Evolutionary conservation across 2,329 filamentous ascomycete genomes (phyloP).

Genomic region (Verticillium klebahnii): DNA sequence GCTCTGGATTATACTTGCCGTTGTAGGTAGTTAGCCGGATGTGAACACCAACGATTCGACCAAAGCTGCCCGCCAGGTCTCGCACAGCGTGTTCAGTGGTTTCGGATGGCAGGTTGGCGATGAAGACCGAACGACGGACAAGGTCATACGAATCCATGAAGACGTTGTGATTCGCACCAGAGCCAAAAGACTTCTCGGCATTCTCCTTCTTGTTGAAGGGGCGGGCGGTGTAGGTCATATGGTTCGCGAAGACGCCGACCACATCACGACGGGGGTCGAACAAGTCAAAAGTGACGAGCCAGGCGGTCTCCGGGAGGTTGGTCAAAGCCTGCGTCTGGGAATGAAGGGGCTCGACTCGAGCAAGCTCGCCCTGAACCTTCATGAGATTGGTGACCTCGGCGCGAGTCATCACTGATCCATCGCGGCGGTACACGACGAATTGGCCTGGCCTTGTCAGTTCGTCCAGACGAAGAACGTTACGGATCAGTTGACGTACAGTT

Average conservation of each 20-base stretch:
- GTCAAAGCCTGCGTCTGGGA: slow-evolving; percentile 25
- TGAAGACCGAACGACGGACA: slow-evolving; percentile 42
- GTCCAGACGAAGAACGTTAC: neutral
- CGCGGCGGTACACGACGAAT: slow-evolving; percentile 40
- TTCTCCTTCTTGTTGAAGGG: slow-evolving; percentile 25
- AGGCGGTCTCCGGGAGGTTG: slow-evolving; percentile 26
- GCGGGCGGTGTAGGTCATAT: slow-evolving; percentile 23
- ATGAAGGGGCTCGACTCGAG: slow-evolving; percentile 30
- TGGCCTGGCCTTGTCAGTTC: slow-evolving; percentile 29
- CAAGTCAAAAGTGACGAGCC: slow-evolving; percentile 44
- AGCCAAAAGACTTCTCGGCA: slow-evolving; percentile 15
- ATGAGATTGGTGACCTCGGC: slow-evolving; percentile 41
- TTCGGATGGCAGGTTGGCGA: slow-evolving; percentile 38
- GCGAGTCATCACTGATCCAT: slow-evolving; percentile 30
- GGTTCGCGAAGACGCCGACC: slow-evolving; percentile 31
- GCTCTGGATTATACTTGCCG: neutral
- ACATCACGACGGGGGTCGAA: slow-evolving; percentile 49
- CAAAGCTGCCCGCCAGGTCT: slow-evolving; percentile 30
- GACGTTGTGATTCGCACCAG: slow-evolving; percentile 11
- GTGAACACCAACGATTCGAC: slow-evolving; percentile 28
- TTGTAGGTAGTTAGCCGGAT: slow-evolving; percentile 12
- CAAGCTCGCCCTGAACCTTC: slow-evolving; percentile 37
- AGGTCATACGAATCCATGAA: slow-evolving; percentile 32
- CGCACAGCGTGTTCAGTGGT: slow-evolving; percentile 30
- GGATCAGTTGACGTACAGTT: neutral